phyloP scores from a whole-genome alignment of 169 alveolate species.

The Neospora caninum region DNA sequence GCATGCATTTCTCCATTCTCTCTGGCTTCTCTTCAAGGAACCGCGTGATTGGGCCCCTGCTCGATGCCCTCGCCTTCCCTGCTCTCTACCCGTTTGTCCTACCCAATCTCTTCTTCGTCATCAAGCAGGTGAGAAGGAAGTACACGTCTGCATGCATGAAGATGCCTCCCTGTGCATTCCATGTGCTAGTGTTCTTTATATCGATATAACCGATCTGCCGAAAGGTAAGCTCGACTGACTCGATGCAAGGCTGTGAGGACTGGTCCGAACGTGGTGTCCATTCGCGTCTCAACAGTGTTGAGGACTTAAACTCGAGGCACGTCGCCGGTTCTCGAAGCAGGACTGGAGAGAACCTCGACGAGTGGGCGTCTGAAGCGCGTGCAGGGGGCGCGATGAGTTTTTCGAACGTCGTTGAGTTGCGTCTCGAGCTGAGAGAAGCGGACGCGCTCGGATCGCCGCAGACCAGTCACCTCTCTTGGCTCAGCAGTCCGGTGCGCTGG shows the following conservation, averaged over 20 bases:
- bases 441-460: neutral
- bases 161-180: neutral
- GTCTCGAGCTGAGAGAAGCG: too few species aligned
- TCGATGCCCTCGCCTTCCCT: conserved; percentile 13
- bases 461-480: neutral
- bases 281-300: too few species aligned
- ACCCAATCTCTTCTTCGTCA: conserved; percentile 7
- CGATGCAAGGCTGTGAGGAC: too few species aligned
- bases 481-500: neutral
- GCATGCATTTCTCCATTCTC: too few species aligned
- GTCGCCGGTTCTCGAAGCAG: too few species aligned
- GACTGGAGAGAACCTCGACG: too few species aligned
- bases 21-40: neutral
- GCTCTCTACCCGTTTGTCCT: conserved; percentile 38
- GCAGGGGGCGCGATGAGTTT: too few species aligned
- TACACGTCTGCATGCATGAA: neutral
- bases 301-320: too few species aligned
- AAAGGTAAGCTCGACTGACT: too few species aligned
- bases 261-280: too few species aligned
- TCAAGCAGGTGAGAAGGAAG: conserved; percentile 9
- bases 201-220: neutral
- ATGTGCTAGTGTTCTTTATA: neutral
- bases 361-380: too few species aligned
- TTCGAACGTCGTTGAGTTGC: too few species aligned
- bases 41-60: neutral